Base-by-base conservation (phyloP, 2,329 filamentous ascomycete species). In the Ampelomyces quisqualis region DNA sequence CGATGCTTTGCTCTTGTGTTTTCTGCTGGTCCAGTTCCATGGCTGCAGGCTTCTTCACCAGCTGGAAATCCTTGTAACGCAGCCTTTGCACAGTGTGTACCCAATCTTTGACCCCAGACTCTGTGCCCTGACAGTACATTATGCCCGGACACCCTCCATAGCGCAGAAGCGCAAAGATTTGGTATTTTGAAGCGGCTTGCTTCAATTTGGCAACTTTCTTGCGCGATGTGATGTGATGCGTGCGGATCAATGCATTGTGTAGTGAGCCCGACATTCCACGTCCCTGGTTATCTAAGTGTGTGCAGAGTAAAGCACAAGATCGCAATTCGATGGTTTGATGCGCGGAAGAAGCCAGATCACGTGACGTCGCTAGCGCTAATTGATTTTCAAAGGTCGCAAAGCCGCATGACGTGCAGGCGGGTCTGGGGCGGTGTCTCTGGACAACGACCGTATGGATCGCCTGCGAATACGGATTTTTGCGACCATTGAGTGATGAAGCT, bases 151-250 rank as follows among this genome's bases (percentile, higher is more conserved):
- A 78, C 2, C 82, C 80, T 8, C 86, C 85, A 47, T 77, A 82
- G 18, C 85, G 78, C 1, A 88, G 71, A 3, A 90, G 70, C 1
- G 85, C 79, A 50, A 79, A 84, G 35, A 83, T 77, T 40, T 81
- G 70, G 51, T 79, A 72, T 32, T 77, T 73, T 21, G 78, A 74
- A 5, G 84, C 81, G 2, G 82, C 81, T 64, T 85, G 84, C 35
- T 75, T 79, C 15, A 90, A 74, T 40, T 74, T 74, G 18, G 74
- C 70, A 30, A 84, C 76, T 60, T 90, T 90, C 62, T 88, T 89
- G 50, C 85, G 82, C 0, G 84, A 89, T 3, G 85, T 90, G 59
- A 90, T 89, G 65, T 90, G 86, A 55, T 90, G 86, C 0, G 86
- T 90, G 37, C 85, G 79, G 45, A 90, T 87, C 31, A 90, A 72